A percentile compares a stretch with the other conserved stretches of the same genome.
These are phyloP conservation scores for Candida arabinofermentans DNA, from an alignment of 805 yeast species.

Conservation along the genomic window DNA sequence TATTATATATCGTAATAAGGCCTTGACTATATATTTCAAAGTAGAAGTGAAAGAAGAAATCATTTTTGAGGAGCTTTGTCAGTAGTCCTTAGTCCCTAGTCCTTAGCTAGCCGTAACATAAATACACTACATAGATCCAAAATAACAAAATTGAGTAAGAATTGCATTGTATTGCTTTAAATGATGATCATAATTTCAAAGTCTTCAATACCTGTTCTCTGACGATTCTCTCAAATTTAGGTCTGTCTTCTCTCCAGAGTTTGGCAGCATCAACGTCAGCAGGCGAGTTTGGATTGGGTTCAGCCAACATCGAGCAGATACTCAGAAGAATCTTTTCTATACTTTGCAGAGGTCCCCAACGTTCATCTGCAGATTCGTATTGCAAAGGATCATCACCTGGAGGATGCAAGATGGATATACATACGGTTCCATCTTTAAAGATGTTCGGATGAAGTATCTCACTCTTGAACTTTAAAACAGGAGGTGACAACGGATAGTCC, in stretches of 20 bases:
- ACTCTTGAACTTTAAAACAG: conserved; percentile 61
- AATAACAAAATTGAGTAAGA: too few relatives aligned
- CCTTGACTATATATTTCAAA: too few relatives aligned
- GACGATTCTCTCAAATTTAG: conserved; percentile 62
- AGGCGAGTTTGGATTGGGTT: conserved; percentile 94
- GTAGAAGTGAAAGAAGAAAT: too few relatives aligned
- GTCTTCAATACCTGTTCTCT: conserved; percentile 63
- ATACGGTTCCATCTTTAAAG: conserved; percentile 91
- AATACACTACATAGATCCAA: too few relatives aligned
- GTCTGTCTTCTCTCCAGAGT: conserved; percentile 84
- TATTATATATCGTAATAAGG: too few relatives aligned
- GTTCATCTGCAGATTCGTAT: conserved; percentile 91
- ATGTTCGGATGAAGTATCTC: conserved; percentile 91
- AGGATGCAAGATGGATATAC: conserved; percentile 91
- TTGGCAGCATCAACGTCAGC: conserved; percentile 82
- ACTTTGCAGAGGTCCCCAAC: conserved; percentile 98
- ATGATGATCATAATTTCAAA: conserved; percentile 51
- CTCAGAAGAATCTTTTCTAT: conserved; percentile 93
- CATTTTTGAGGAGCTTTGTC: too few relatives aligned
- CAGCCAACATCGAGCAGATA: conserved; percentile 94
- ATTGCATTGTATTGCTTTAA: background rate
- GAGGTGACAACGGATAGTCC: conserved; percentile 61
- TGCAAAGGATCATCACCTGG: conserved; percentile 97
- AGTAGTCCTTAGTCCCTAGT: too few relatives aligned
- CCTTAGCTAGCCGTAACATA: too few relatives aligned